Evolutionary conservation across 2,329 filamentous ascomycete species (phyloP), one percentile per base, ranked within the genome.

Genomic region (Penicillium sp.): DNA sequence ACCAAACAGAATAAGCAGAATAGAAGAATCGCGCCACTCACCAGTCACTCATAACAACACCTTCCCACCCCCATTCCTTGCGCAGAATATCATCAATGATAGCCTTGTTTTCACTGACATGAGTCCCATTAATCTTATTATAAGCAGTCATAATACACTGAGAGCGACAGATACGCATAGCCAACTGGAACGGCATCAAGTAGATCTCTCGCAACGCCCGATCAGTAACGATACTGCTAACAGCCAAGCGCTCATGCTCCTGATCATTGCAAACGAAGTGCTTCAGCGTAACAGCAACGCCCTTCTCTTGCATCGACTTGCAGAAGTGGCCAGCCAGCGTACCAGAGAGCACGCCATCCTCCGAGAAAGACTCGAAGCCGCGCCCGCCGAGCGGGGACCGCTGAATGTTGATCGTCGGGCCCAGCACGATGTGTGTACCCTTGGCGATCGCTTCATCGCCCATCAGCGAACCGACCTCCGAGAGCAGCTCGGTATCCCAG

Each of bases 311-410:
- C 51, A 89, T 76, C 7, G 88, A 88, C 44, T 83, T 84, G 66
- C 90, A 86, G 58, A 89, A 89, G 56, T 87, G 81, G 0, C 87
- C 83, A 11, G 88, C 87, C 56, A 91, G 76, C 58, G 86, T 88
- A 30, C 89, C 89, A 0, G 89, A 90, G 5, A 95, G 79, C 9
- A 87, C 81, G 0, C 90, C 90, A 61, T 94, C 90, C 70, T 94
- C 90, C 0, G 88, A 91, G 70, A 91, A 94, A 0, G 89, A 91
- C 72, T 95, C 90, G 62, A 94, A 95, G 60, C 91, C 91, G 56
- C 90, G 82, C 16, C 90, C 90, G n/a, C 90, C 90, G 0, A 94
- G 79, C 0, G 90, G 90, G 46, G 89, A 89, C 14, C 90, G 83
- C 65, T 94, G 90, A 78, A 91, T 87, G 74, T 90, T 91, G 32